Conservation (phyloP, 164 flowering plant species). For the Cinnamomum chago region DNA sequence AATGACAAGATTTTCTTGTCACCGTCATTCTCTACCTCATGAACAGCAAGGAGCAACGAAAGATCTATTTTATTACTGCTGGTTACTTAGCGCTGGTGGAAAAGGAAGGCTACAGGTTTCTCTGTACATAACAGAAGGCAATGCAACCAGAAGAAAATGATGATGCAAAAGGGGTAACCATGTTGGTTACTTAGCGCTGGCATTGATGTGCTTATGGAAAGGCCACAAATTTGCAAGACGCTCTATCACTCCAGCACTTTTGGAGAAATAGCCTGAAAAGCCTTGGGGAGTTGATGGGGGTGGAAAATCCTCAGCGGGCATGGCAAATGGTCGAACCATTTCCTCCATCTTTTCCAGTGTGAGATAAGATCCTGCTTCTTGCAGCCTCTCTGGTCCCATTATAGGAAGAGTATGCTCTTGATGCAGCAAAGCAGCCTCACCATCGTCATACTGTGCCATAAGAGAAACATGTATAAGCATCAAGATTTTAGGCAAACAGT, state of each 20-base stretch:
- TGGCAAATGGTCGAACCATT: conserved; percentile 90
- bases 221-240: conserved; percentile 95
- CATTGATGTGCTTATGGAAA: conserved; percentile 65
- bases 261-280: conserved; percentile 93
- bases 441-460: conserved; percentile 57
- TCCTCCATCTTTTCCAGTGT: conserved; percentile 82
- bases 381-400: conserved; percentile 97
- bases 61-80: too few relatives aligned
- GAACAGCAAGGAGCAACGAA: too few relatives aligned
- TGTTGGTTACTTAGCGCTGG: conserved; percentile 36
- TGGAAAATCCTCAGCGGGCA: conserved; percentile 99
- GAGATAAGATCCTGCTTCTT: conserved; percentile 83
- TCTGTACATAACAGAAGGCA: too few relatives aligned
- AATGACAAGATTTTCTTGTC: too few relatives aligned
- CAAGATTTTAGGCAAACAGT: too few relatives aligned
- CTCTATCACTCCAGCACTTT: conserved; percentile 80
- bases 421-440: conserved; percentile 66
- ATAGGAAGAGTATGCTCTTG: conserved; percentile 96
- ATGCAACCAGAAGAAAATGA: too few relatives aligned
- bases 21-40: too few relatives aligned
- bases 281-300: conserved; percentile 75
- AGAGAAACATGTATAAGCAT: not conserved
- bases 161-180: too few relatives aligned
- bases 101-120: too few relatives aligned
- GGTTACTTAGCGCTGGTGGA: too few relatives aligned